phyloP scores from a whole-genome alignment of 2,329 filamentous ascomycete genomes.

The Fusarium drepaniforme region DNA sequence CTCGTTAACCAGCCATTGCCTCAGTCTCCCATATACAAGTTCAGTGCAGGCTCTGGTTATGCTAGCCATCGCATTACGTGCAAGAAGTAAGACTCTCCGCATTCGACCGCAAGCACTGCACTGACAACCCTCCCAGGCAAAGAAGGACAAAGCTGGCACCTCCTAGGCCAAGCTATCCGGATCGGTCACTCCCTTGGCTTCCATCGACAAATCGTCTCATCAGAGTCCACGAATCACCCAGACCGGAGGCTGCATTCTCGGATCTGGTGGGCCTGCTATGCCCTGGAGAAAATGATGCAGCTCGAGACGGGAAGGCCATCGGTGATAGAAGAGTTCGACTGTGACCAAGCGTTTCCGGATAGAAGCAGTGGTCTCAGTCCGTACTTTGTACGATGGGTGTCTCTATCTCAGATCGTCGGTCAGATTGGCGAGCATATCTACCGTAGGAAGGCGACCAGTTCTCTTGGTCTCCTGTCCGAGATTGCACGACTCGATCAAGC shows the following conservation, averaged over 20 bases:
- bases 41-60: constrained; percentile 35
- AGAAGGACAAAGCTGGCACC: constrained; percentile 37
- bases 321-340: constrained; percentile 34
- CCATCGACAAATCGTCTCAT: constrained; percentile 22
- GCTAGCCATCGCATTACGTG: constrained; percentile 31
- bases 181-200: constrained; percentile 34
- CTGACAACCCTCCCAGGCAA: constrained; percentile 19
- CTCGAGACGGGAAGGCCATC: constrained; percentile 36
- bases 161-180: constrained; percentile 29
- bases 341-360: constrained; percentile 30
- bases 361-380: background rate
- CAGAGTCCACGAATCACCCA: constrained; percentile 5
- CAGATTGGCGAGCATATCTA: constrained; percentile 41
- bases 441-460: constrained; percentile 22
- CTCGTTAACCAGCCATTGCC: constrained; percentile 27
- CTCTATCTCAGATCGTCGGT: constrained; percentile 23
- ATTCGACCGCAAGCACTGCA: no score
- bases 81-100: constrained; percentile 18
- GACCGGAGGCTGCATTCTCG: constrained; percentile 27
- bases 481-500: constrained; percentile 33
- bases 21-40: constrained; percentile 34
- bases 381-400: constrained; percentile 34
- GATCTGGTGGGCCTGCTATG: constrained; percentile 39
- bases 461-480: constrained; percentile 22
- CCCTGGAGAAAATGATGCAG: constrained; percentile 37